Evolutionary conservation across 2,329 filamentous ascomycete species (phyloP), one percentile per base, ranked within the genome.

Genomic region (Eutypa lata): DNA sequence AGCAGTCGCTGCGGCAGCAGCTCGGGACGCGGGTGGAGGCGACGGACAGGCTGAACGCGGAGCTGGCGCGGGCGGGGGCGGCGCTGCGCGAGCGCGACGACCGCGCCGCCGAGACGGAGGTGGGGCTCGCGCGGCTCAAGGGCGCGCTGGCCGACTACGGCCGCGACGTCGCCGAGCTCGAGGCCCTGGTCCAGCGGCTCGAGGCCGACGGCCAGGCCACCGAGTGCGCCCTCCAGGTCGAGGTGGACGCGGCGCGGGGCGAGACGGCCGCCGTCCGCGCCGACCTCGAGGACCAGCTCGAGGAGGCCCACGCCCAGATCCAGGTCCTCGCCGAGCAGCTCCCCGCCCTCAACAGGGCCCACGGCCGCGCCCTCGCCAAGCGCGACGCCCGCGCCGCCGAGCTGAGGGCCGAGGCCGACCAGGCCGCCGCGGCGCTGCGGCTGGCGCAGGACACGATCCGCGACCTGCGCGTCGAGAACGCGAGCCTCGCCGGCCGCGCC

Each of bases 1-100:
- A 85, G 67, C 67, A 73, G 0, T 79, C 77, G 0, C 71, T 87
- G 13, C 76, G 82, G 1, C 76, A 81, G 56, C 82, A 86, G 60
- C 76, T 86, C 3, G 71, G 73, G 10, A 75, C 79, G 0, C 73
- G 81, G 0, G 77, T 82, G 1, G 72, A 73, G 0, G 78, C 75
- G 18, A 79, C 80, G 72, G 76, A 81, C 31, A 68, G 65, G 0
- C 65, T 84, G 24, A 68, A 68, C n/a, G 64, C 59, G 0, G 74
- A 81, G 49, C 68, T 81, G 18, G 50, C 53, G 22, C 18, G 43
- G 69, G 67, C 0, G 63, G 63, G 70, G 47, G 51, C 55, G 2
- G 59, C 66, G 21, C 65, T 79, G 33, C 58, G 61, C 10, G 69
- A 71, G n/a, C 71, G 70, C 21, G 71, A 76, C 38, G 65, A 56